These are phyloP conservation scores for Marsdenia floribunda DNA, from an alignment of 257 asterid species.

Conservation along the genomic window DNA sequence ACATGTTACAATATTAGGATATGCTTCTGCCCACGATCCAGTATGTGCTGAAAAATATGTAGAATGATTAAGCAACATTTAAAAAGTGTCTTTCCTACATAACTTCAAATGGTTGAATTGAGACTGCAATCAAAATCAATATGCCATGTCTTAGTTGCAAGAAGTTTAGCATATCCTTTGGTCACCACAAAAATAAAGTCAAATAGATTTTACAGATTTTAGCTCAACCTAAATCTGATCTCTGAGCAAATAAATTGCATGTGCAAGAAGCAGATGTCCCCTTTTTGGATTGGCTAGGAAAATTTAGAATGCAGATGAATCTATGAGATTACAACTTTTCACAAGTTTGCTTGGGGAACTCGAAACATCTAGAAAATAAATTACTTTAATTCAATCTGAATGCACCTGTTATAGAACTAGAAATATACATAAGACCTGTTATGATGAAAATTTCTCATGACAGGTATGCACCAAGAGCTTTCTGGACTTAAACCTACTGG, in stretches of 20 bases:
- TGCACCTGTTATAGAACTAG: neutral
- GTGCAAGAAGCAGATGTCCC: neutral
- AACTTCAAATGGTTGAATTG: neutral
- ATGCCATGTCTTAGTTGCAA: neutral
- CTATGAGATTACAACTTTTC: neutral
- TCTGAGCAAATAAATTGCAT: neutral
- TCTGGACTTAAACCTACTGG: neutral
- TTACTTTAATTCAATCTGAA: neutral
- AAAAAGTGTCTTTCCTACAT: neutral
- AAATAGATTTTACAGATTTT: neutral
- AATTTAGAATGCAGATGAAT: neutral
- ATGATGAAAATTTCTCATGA: neutral
- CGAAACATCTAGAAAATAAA: neutral
- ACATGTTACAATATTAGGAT: conserved; percentile 78
- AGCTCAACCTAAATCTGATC: neutral
- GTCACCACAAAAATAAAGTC: too few species aligned
- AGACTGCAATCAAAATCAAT: neutral
- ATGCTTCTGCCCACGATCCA: conserved; percentile 89
- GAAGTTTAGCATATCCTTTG: neutral
- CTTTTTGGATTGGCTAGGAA: neutral
- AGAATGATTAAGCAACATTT: neutral
- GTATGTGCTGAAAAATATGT: conserved; percentile 64
- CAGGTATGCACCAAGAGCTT: neutral
- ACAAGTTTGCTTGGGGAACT: neutral
- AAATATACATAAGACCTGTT: neutral